A percentile compares a stretch with the other conserved stretches of the same genome.
phyloP scores from a whole-genome alignment of 768 basidiomycete genomes.

The Saitozyma sp. region DNA sequence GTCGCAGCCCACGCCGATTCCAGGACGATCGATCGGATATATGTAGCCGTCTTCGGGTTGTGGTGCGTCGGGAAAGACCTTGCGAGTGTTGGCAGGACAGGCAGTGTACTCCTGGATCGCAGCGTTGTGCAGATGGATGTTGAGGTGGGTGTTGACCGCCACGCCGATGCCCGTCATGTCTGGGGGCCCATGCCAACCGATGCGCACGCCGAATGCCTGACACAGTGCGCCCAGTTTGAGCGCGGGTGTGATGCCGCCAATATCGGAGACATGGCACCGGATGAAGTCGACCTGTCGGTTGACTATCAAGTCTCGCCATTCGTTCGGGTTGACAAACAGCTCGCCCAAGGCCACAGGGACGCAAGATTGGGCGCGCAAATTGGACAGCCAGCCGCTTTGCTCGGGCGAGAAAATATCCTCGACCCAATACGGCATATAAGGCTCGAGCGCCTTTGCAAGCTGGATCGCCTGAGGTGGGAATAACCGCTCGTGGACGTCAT shows the following conservation, averaged over 20 bases:
- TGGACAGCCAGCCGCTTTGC: neutral
- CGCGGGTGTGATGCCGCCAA: slow-evolving; percentile 3
- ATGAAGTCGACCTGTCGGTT: slow-evolving; percentile 5
- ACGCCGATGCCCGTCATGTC: slow-evolving; percentile 2
- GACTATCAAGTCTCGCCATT: slow-evolving; percentile 3
- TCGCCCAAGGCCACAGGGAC: neutral
- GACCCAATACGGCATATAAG: neutral
- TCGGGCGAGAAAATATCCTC: neutral
- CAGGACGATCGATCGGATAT: neutral
- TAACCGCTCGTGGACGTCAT: slow-evolving; percentile 3
- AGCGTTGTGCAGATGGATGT: neutral
- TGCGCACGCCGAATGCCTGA: neutral
- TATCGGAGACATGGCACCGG: slow-evolving; percentile 2
- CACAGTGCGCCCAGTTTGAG: slow-evolving; percentile 5
- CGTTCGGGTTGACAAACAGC: neutral
- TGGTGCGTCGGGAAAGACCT: neutral
- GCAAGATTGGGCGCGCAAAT: neutral
- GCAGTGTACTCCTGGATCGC: slow-evolving; percentile 2
- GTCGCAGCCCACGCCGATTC: neutral
- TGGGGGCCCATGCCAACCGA: slow-evolving; percentile 1
- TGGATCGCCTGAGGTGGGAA: neutral
- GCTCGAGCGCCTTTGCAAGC: slow-evolving; percentile 2
- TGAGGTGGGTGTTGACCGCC: slow-evolving; percentile 5
- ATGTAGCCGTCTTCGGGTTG: neutral
- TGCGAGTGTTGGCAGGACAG: neutral